A percentile compares a stretch with the other conserved stretches of the same genome.
phyloP scores from a whole-genome alignment of 495 filamentous ascomycete genomes.

The Bathelium albidoporum region DNA sequence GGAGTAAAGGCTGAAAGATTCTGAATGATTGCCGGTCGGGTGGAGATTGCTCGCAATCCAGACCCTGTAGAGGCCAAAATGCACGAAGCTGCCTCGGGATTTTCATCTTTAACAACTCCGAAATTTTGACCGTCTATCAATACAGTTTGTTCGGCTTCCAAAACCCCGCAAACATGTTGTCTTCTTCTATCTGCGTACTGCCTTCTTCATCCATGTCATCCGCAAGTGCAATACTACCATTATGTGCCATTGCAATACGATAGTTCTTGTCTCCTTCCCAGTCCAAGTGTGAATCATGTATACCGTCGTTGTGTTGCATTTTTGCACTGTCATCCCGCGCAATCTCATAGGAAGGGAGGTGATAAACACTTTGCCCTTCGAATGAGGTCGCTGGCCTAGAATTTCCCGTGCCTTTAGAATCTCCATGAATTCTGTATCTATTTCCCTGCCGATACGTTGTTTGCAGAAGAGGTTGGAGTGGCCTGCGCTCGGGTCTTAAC shows the following conservation, averaged over 20 bases:
- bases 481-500: not conserved
- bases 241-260: not conserved
- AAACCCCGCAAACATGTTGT: conserved; percentile 19
- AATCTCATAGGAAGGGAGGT: not conserved
- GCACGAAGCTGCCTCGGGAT: conserved; percentile 1
- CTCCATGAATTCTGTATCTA: not conserved
- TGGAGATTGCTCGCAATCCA: not conserved
- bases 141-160: conserved; percentile 32
- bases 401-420: not conserved
- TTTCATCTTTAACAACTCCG: not conserved
- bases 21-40: not conserved
- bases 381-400: not conserved
- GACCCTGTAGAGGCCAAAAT: not conserved
- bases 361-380: not conserved
- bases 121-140: conserved; percentile 10
- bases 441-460: not conserved
- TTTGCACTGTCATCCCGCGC: not conserved
- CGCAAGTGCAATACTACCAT: not conserved
- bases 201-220: not conserved
- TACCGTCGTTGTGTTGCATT: not conserved
- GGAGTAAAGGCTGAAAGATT: not conserved
- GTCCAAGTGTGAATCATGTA: not conserved
- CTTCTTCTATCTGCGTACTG: conserved; percentile 7
- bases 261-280: not conserved
- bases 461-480: not conserved